phyloP scores from a whole-genome alignment of 306 rosid species.

The Pyrus pyrifolia region DNA sequence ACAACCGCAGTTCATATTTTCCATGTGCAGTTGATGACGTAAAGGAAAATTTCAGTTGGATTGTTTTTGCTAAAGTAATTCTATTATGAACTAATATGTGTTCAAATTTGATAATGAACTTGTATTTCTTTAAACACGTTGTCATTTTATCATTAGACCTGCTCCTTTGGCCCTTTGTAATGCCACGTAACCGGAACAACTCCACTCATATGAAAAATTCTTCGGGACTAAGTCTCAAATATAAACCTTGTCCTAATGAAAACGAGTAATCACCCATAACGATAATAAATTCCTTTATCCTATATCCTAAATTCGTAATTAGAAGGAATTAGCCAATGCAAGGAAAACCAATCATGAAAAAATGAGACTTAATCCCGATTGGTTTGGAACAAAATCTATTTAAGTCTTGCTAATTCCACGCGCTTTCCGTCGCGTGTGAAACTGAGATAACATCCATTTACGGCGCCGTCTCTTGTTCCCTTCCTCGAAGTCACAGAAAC shows the following conservation, averaged over 20 bases:
- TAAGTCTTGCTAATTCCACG: background rate
- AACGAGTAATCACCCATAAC: background rate
- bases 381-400: background rate
- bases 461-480: background rate
- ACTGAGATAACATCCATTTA: background rate
- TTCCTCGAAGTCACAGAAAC: background rate
- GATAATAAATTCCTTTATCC: background rate
- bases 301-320: too few relatives aligned
- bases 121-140: too few relatives aligned
- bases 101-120: background rate
- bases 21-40: too few relatives aligned
- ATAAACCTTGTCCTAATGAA: background rate
- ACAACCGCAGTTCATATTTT: background rate
- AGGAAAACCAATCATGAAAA: too few relatives aligned
- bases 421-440: background rate
- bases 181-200: background rate
- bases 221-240: background rate
- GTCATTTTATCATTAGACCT: background rate
- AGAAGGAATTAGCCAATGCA: too few relatives aligned
- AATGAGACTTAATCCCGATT: too few relatives aligned
- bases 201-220: background rate
- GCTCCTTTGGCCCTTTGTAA: background rate
- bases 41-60: background rate
- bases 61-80: background rate
- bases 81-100: background rate